Evolutionary conservation across 1,284 basidiomycete genomes (phyloP).

Genomic region (Irpex sp.): DNA sequence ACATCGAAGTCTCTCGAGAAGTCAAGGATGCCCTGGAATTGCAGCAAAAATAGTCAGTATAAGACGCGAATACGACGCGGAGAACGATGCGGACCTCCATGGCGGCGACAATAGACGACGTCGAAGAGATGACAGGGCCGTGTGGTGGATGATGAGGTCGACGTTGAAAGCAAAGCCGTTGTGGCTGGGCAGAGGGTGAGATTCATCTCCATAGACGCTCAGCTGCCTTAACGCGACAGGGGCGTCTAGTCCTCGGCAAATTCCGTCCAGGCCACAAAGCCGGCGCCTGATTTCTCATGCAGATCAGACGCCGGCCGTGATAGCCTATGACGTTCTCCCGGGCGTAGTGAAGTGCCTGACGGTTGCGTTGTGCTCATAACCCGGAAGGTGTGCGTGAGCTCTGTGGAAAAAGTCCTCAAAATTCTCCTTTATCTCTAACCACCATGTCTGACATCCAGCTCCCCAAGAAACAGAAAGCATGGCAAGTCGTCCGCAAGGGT

Average conservation of each 20-base stretch:
- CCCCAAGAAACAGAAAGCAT: slow-evolving; percentile 28
- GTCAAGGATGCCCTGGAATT: slow-evolving; percentile 28
- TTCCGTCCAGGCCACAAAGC: neutral
- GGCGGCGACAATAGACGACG: slow-evolving; percentile 18
- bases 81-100: slow-evolving; percentile 34
- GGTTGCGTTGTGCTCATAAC: neutral
- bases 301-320: no score
- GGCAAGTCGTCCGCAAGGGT: slow-evolving; percentile 30
- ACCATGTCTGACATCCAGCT: slow-evolving; percentile 3
- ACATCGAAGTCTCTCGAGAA: slow-evolving; percentile 32
- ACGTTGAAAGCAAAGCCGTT: slow-evolving; percentile 18
- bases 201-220: slow-evolving; percentile 10
- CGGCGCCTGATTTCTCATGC: neutral
- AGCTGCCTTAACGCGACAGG: neutral
- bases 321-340: no score
- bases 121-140: slow-evolving; percentile 22
- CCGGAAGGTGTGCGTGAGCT: neutral
- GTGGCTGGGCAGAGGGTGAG: slow-evolving; percentile 40
- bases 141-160: slow-evolving; percentile 26
- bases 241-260: neutral
- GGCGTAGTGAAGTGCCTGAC: no score
- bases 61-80: neutral
- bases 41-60: neutral
- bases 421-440: slow-evolving; percentile 1
- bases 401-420: neutral